These are phyloP conservation scores for Tylopilus balloui DNA, from an alignment of 768 basidiomycete species.

Conservation along the genomic window DNA sequence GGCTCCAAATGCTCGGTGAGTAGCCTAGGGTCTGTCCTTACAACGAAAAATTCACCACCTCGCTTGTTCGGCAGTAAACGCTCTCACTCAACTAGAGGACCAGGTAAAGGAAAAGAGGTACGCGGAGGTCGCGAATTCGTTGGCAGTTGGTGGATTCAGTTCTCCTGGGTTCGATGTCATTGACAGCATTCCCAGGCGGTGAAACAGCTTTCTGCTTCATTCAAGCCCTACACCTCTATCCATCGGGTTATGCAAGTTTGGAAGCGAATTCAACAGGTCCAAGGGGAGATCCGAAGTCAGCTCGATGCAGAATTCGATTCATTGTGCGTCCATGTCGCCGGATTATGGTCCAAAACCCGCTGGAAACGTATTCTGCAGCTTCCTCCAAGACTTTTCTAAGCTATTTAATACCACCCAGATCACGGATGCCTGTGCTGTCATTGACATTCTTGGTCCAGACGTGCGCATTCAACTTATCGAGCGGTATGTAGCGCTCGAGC, in stretches of 20 bases:
- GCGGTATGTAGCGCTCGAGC: constrained; percentile 82
- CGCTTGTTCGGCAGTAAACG: constrained; percentile 57
- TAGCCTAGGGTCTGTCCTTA: constrained; percentile 2
- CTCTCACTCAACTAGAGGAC: constrained; percentile 74
- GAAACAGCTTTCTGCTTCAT: constrained; percentile 75
- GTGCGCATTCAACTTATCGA: constrained; percentile 79
- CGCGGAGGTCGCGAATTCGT: constrained; percentile 74
- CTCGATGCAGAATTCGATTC: constrained; percentile 89
- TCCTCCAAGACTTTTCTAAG: constrained; percentile 71
- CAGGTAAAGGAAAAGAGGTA: constrained; percentile 77
- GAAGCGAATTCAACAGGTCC: constrained; percentile 75
- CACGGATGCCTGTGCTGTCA: constrained; percentile 79
- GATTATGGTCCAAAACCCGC: not conserved
- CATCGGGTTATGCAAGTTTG: constrained; percentile 73
- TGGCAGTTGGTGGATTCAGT: constrained; percentile 51
- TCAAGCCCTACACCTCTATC: constrained; percentile 76
- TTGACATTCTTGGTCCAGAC: constrained; percentile 85
- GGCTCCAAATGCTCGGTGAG: constrained; percentile 92
- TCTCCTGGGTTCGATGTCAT: constrained; percentile 13
- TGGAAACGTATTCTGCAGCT: constrained; percentile 42
- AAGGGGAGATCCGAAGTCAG: constrained; percentile 74
- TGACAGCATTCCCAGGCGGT: constrained; percentile 55
- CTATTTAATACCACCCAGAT: constrained; percentile 62
- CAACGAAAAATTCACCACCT: not conserved
- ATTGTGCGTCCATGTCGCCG: constrained; percentile 57